Evolutionary conservation across 176 grass and related monocot genomes (phyloP).

Genomic region (Miscanthus lutarioriparius): DNA sequence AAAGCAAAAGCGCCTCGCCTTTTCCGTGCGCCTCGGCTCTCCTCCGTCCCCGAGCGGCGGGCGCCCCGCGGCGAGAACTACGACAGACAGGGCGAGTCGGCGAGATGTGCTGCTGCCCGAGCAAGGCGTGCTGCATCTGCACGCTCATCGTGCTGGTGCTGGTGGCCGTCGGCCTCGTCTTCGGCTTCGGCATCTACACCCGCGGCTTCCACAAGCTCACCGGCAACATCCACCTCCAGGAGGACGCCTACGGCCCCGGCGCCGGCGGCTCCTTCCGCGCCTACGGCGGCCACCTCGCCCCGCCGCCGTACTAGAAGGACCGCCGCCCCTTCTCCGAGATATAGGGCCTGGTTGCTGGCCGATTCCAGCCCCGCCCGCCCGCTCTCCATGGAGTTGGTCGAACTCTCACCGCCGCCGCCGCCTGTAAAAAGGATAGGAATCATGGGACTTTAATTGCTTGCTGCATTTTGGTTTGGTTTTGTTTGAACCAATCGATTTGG

Average conservation of each 20-base stretch:
- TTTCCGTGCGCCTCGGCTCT: background rate
- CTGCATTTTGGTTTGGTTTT: background rate
- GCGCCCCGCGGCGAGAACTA: background rate
- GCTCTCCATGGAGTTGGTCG: background rate
- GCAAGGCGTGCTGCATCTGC: slow-evolving; percentile 88
- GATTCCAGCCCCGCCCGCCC: background rate
- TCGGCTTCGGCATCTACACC: slow-evolving; percentile 83
- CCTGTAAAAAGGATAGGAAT: slow-evolving; percentile 8
- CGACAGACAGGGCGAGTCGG: background rate
- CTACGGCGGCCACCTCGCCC: slow-evolving; percentile 28
- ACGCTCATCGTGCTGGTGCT: slow-evolving; percentile 63
- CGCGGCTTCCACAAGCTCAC: slow-evolving; percentile 81
- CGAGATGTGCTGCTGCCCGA: slow-evolving; percentile 81
- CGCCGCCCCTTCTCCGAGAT: background rate
- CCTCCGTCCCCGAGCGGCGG: background rate
- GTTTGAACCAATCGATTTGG: background rate
- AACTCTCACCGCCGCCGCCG: background rate
- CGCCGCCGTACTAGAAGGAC: slow-evolving; percentile 19
- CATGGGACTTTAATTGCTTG: background rate
- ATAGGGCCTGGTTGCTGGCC: background rate
- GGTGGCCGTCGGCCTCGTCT: slow-evolving; percentile 64
- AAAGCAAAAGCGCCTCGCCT: slow-evolving; percentile 22
- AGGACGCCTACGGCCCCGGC: no score
- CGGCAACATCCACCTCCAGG: slow-evolving; percentile 47
- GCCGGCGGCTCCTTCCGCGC: slow-evolving; percentile 32